Conservation (phyloP, 495 filamentous ascomycete genomes). For the Bombardia bombarda region DNA sequence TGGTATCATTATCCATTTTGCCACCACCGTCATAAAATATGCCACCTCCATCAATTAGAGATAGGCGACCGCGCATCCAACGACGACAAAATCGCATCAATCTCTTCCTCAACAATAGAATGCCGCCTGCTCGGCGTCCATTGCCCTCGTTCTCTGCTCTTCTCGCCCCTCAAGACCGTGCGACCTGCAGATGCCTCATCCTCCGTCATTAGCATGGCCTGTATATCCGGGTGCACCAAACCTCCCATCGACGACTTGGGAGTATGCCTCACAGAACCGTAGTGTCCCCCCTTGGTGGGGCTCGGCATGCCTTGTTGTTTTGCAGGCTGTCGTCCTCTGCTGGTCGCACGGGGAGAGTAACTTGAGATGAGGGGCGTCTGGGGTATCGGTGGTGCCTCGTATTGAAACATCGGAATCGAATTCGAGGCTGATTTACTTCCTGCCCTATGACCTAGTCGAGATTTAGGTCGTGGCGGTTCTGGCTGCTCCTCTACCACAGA, state of each 20-base stretch:
- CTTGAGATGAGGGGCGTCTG: background rate
- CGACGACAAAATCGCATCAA: constrained; percentile 1
- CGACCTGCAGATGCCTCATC: constrained; percentile 8
- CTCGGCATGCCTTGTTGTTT: background rate
- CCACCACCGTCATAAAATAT: too few relatives aligned
- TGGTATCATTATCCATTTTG: too few relatives aligned
- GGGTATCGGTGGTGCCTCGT: constrained; percentile 1
- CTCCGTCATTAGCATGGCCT: constrained; percentile 1
- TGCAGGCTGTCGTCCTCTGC: background rate
- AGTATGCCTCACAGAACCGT: background rate
- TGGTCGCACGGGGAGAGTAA: background rate
- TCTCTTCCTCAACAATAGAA: background rate
- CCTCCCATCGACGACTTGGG: background rate
- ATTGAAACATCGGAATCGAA: background rate
- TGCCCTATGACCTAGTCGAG: background rate
- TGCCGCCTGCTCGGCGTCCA: background rate
- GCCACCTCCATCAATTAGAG: constrained; percentile 2
- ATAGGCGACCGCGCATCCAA: constrained; percentile 3
- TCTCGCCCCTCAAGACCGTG: constrained; percentile 1
- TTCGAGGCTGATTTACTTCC: constrained; percentile 5
- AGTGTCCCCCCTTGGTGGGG: background rate
- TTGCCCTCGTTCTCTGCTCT: too few relatives aligned
- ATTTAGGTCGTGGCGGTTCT: background rate
- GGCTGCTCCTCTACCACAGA: background rate
- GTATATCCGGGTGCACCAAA: constrained; percentile 3